These are phyloP conservation scores for Coelastrella sp. DNA, from an alignment of 139 green algal genomes.

Conservation along the genomic window DNA sequence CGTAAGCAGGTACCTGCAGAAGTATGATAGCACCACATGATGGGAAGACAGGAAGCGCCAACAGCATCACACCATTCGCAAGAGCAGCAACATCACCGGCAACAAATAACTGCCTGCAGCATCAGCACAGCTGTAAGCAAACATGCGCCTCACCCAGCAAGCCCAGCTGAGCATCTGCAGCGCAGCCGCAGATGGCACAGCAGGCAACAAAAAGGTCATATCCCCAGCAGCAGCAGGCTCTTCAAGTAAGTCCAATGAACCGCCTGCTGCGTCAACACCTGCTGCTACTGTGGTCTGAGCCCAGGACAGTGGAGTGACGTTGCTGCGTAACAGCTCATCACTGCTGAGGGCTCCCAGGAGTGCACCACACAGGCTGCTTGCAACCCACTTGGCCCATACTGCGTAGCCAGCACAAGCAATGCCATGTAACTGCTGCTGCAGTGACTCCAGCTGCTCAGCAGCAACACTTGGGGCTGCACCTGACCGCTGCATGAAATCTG, in stretches of 20 bases:
- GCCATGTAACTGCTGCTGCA: constrained; percentile 49
- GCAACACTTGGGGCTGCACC: neutral
- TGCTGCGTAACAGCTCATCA: constrained; percentile 62
- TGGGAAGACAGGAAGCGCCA: too few species aligned
- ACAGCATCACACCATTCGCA: too few species aligned
- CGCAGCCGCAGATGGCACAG: constrained; percentile 68
- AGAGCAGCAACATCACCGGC: neutral
- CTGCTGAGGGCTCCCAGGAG: constrained; percentile 53
- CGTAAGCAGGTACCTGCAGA: too few species aligned
- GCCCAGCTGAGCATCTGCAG: constrained; percentile 68
- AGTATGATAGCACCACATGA: too few species aligned
- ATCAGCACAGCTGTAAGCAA: too few species aligned
- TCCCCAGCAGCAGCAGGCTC: constrained; percentile 31
- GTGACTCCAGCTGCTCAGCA: constrained; percentile 16
- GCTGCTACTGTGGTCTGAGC: constrained; percentile 58
- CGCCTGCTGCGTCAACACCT: neutral
- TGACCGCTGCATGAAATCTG: neutral
- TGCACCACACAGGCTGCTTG: constrained; percentile 50
- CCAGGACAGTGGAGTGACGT: constrained; percentile 69
- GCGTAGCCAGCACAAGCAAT: constrained; percentile 29
- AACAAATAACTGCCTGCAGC: neutral
- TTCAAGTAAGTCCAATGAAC: constrained; percentile 53
- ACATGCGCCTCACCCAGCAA: constrained; percentile 45
- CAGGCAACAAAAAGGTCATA: constrained; percentile 86
- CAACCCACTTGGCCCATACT: constrained; percentile 82